Conservation (phyloP, 768 basidiomycete species). For the Suillus plorans region DNA sequence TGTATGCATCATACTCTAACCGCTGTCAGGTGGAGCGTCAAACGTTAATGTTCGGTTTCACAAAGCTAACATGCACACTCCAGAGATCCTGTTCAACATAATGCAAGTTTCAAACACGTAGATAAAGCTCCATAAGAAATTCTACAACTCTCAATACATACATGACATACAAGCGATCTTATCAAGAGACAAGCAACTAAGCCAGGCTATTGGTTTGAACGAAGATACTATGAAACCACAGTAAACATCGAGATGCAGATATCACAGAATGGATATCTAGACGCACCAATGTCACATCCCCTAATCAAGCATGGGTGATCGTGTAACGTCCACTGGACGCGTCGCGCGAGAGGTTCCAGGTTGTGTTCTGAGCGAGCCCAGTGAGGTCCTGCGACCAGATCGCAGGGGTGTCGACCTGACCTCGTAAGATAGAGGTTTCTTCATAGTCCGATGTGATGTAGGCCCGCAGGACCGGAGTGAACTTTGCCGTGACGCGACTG, state of each 20-base stretch:
- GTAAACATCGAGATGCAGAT: not conserved
- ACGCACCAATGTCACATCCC: not conserved
- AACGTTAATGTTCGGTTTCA: not conserved
- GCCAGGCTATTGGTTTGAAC: not conserved
- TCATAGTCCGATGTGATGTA: slow-evolving; percentile 6
- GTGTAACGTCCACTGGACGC: not conserved
- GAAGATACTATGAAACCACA: not conserved
- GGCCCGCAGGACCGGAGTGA: slow-evolving; percentile 1
- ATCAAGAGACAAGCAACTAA: not conserved
- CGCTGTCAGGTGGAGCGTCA: not conserved
- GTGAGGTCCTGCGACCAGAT: slow-evolving; percentile 1
- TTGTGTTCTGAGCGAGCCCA: not conserved
- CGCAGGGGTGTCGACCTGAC: not conserved
- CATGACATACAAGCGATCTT: not conserved
- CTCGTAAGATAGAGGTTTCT: not conserved
- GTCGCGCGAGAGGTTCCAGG: not conserved
- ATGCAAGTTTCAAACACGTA: not conserved
- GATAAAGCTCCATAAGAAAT: not conserved
- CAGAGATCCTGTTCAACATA: not conserved
- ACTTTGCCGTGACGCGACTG: not conserved
- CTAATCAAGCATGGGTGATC: not conserved
- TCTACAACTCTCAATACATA: not conserved
- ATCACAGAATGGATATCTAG: not conserved
- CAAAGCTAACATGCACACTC: not conserved
- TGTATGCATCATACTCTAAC: no score